Conservation (phyloP, 2,329 filamentous ascomycete genomes). For the Diaporthe destruens region DNA sequence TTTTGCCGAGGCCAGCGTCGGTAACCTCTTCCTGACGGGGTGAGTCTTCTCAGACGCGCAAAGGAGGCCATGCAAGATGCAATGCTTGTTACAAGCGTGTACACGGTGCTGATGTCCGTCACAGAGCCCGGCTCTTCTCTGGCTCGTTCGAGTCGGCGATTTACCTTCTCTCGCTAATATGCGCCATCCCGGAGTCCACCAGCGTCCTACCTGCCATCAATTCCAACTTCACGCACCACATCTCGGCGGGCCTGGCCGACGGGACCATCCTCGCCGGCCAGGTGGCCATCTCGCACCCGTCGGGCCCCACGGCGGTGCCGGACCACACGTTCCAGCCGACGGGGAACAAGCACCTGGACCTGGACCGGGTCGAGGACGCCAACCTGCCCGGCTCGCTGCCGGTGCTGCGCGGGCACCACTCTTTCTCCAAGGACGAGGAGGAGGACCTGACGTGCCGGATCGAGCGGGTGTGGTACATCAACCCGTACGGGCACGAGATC, state of each 20-base stretch:
- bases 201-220: slow-evolving; percentile 91
- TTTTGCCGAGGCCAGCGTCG: slow-evolving; percentile 81
- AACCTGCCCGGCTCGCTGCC: slow-evolving; percentile 86
- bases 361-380: slow-evolving; percentile 81
- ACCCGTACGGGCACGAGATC: slow-evolving; percentile 98
- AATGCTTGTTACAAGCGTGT: not conserved
- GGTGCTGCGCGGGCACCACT: slow-evolving; percentile 82
- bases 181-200: slow-evolving; percentile 81
- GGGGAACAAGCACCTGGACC: slow-evolving; percentile 60
- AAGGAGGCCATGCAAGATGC: not conserved
- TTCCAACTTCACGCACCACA: slow-evolving; percentile 95
- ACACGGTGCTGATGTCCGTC: not conserved
- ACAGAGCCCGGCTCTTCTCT: slow-evolving; percentile 82
- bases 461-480: slow-evolving; percentile 93
- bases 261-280: slow-evolving; percentile 88
- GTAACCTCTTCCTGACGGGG: slow-evolving; percentile 86
- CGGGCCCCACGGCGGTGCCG: slow-evolving; percentile 69
- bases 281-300: slow-evolving; percentile 91
- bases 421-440: slow-evolving; percentile 84
- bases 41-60: slow-evolving; percentile 43
- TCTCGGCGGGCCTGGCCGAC: slow-evolving; percentile 83
- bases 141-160: slow-evolving; percentile 94
- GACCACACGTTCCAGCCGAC: slow-evolving; percentile 48
- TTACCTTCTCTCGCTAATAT: slow-evolving; percentile 88
- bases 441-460: slow-evolving; percentile 84